Percentiles rank a stretch among this genome's conserved stretches.
phyloP scores from a whole-genome alignment of 1,284 basidiomycete genomes.

The Laetiporus sulphureus region DNA sequence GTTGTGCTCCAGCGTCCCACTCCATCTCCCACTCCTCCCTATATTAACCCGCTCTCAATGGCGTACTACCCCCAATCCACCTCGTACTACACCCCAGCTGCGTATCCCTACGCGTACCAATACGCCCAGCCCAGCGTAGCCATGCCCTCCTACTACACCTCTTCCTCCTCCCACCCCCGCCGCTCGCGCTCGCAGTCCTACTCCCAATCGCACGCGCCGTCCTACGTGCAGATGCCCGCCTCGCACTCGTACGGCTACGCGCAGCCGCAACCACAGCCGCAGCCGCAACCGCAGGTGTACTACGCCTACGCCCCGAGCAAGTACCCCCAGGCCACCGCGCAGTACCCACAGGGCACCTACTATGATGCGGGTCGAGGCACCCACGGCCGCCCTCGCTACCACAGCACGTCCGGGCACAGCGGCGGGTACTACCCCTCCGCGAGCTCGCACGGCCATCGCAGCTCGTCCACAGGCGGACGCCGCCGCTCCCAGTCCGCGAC shows the following conservation, averaged over 20 bases:
- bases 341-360: too few species aligned
- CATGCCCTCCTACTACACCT: conserved; percentile 8
- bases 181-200: conserved; percentile 9
- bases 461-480: conserved; percentile 11
- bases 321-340: conserved; percentile 2
- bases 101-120: background rate
- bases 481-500: conserved; percentile 19
- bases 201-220: background rate
- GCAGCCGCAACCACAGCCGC: conserved; percentile 4
- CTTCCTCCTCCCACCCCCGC: conserved; percentile 3
- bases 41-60: background rate
- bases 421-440: conserved; percentile 11
- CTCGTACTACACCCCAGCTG: background rate
- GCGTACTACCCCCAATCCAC: conserved; percentile 1
- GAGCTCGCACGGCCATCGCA: conserved; percentile 13
- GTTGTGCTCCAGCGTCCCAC: too few species aligned
- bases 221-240: conserved; percentile 1
- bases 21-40: background rate
- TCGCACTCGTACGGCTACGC: background rate
- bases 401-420: conserved; percentile 6
- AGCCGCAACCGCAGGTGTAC: conserved; percentile 5
- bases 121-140: background rate
- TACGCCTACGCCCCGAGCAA: conserved; percentile 2
- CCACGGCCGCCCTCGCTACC: conserved; percentile 11
- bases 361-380: too few species aligned